Evolutionary conservation across 177 flowering plant genomes (phyloP), one percentile per base, ranked within the genome.

Genomic region (Tripterygium wilfordii): DNA sequence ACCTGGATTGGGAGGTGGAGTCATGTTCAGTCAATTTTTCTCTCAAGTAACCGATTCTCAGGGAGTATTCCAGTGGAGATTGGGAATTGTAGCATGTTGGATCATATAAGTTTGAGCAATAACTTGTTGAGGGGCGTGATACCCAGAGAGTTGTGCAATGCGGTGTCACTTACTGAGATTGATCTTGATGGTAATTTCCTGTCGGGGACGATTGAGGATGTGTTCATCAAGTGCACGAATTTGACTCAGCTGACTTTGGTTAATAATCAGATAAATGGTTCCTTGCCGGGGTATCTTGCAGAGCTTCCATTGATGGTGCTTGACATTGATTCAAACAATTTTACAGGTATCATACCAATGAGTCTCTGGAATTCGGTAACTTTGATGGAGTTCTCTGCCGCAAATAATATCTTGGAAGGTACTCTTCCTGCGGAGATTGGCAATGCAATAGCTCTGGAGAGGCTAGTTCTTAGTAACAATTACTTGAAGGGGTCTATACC

Each of bases 351-450:
- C 2, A 51, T 87, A 28, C 91, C 96, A 5, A 49, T 36, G 14
- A 66, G 64, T 42, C 44, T 86, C 0, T 86, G 86, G 86, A 69
- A 48, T 19, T 71, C 78, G 0, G 8, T 2, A 8, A 33, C 17
- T 36, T 57, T 87, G 64, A 68, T 83, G 71, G 91, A 81, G 58
- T 76, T 87, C 48, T 74, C 84, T 5, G 88, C 91, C 25, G 65
- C 76, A 1, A 66, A 64, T 50, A 87, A 87, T 67, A 49, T 51
- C 14, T 46, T 87, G 14, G 67, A 65, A 45, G 96, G 96, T 10
- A 2, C 43, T 32, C 50, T 87, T 7, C 65, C 88, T 4, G 37
- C 13, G 1, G 78, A 73, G 36, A 76, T 81, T 57, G 96, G 91
- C 4, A 57, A 66, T 54, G 79, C 83, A 1, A 65, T 53, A 20